These are phyloP conservation scores for Phytophthora pinifolia DNA, from an alignment of 352 stramenopile genomes.

Conservation along the genomic window DNA sequence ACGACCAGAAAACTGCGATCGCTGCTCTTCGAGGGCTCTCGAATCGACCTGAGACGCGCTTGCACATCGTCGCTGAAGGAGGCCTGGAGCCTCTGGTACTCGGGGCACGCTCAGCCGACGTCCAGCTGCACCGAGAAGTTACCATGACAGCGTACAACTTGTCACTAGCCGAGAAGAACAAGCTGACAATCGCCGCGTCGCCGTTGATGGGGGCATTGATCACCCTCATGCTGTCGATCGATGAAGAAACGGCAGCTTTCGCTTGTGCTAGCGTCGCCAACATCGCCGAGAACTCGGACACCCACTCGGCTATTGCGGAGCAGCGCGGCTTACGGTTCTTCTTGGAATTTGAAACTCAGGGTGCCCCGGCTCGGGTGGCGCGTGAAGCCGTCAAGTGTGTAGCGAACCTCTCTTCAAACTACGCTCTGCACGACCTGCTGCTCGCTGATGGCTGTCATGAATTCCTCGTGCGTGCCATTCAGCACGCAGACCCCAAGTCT, in stretches of 20 bases:
- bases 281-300: conserved; percentile 91
- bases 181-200: conserved; percentile 89
- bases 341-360: conserved; percentile 53
- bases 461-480: conserved; percentile 75
- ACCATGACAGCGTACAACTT: conserved; percentile 92
- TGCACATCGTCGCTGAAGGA: conserved; percentile 90
- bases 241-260: conserved; percentile 72
- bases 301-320: conserved; percentile 80
- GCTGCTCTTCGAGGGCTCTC: conserved; percentile 91
- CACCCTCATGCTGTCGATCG: conserved; percentile 77
- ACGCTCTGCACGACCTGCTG: conserved; percentile 84
- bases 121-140: conserved; percentile 85
- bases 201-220: conserved; percentile 82
- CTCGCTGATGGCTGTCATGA: conserved; percentile 79
- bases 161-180: conserved; percentile 94
- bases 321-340: conserved; percentile 82
- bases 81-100: conserved; percentile 89
- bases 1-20: conserved; percentile 91
- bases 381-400: conserved; percentile 78
- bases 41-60: conserved; percentile 77
- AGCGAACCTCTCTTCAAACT: conserved; percentile 78
- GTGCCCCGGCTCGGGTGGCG: conserved; percentile 30
- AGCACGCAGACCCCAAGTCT: conserved; percentile 61
- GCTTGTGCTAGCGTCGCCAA: conserved; percentile 90
- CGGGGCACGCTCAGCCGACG: conserved; percentile 66